These are phyloP conservation scores for Anthostomella pinea DNA, from an alignment of 2,329 filamentous ascomycete genomes.

Conservation along the genomic window DNA sequence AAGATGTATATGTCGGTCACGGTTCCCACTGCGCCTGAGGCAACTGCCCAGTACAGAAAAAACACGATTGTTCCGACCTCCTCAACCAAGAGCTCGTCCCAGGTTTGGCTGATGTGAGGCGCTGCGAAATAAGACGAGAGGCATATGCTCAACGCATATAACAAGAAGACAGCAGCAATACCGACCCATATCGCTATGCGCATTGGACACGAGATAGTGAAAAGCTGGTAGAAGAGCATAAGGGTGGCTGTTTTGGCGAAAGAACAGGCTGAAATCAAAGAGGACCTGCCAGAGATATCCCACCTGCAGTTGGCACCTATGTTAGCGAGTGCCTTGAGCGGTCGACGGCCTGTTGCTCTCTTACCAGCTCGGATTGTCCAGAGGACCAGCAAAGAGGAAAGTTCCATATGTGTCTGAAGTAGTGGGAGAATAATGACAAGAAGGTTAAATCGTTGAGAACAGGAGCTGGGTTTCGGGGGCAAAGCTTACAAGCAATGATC, in stretches of 20 bases:
- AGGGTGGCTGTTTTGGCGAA: conserved; percentile 13
- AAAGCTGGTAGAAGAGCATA: conserved; percentile 10
- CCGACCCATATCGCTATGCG: conserved; percentile 13
- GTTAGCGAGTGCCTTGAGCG: conserved; percentile 3
- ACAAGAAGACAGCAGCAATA: conserved; percentile 4
- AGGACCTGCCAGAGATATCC: conserved; percentile 7
- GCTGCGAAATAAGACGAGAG: conserved; percentile 5
- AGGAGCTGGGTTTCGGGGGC: background rate
- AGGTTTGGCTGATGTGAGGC: conserved; percentile 7
- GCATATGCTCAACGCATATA: conserved; percentile 7
- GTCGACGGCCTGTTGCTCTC: background rate
- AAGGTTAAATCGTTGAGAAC: background rate
- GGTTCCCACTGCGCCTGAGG: conserved; percentile 2
- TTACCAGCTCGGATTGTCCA: conserved; percentile 6
- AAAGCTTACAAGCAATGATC: conserved; percentile 5
- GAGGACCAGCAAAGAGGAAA: conserved; percentile 7
- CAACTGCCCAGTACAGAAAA: conserved; percentile 3
- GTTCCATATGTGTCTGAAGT: conserved; percentile 9
- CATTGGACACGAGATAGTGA: conserved; percentile 5
- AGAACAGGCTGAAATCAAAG: conserved; percentile 7
- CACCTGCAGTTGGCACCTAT: conserved; percentile 3
- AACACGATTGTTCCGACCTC: background rate
- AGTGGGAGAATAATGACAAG: background rate
- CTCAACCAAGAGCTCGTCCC: conserved; percentile 3
- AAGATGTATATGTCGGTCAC: conserved; percentile 11